Conservation (phyloP, 306 rosid species). For the Cyclanthera cordifolia region DNA sequence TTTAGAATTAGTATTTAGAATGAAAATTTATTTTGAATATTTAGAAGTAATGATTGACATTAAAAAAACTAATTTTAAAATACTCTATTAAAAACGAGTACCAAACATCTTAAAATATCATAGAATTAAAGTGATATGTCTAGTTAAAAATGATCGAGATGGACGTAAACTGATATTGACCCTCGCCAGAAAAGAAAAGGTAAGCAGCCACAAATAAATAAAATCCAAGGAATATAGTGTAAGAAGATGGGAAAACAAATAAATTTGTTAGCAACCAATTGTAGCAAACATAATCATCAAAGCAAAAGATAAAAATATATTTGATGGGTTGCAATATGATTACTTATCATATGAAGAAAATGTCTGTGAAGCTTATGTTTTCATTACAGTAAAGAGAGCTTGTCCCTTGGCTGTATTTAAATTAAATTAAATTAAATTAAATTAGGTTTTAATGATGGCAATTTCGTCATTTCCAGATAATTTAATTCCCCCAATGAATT, state of each 20-base stretch:
- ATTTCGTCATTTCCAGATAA: not conserved
- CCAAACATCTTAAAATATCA: too few species aligned
- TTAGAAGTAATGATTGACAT: too few species aligned
- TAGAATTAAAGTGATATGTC: too few species aligned
- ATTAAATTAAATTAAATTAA: too few species aligned
- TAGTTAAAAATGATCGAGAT: too few species aligned
- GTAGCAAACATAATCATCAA: slow-evolving; percentile 12
- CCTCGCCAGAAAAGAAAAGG: too few species aligned
- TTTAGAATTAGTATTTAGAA: too few species aligned
- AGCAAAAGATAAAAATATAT: not conserved
- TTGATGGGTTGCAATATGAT: not conserved
- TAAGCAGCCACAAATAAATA: slow-evolving; percentile 1
- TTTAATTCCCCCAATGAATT: not conserved
- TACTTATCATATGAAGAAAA: not conserved
- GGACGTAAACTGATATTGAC: too few species aligned
- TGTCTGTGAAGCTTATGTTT: not conserved
- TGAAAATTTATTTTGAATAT: too few species aligned
- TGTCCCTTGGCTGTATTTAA: not conserved
- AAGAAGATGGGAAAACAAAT: not conserved
- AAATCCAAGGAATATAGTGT: not conserved
- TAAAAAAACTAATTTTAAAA: too few species aligned
- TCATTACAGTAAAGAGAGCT: not conserved
- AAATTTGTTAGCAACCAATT: slow-evolving; percentile 4
- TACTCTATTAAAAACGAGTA: too few species aligned
- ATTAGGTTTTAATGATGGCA: not conserved